Conservation (phyloP, 345 rosid species). For the Dovyalis caffra region DNA sequence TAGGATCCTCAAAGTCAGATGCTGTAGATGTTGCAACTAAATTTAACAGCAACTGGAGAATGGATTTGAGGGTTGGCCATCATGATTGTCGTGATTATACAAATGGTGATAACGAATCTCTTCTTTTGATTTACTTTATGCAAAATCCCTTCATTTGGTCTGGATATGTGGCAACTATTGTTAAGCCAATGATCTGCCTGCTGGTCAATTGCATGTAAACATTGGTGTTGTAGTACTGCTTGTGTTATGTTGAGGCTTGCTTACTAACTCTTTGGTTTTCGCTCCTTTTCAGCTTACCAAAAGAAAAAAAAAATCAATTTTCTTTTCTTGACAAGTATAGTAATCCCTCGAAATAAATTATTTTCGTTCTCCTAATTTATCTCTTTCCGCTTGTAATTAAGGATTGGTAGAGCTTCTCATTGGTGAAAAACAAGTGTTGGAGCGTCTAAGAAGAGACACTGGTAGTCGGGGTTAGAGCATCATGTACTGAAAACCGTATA, state of each 20-base stretch:
- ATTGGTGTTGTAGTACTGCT: too few relatives aligned
- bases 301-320: too few relatives aligned
- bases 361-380: neutral
- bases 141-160: neutral
- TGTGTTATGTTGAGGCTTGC: too few relatives aligned
- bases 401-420: conserved; percentile 78
- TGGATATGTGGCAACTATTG: too few relatives aligned
- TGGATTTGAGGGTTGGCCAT: conserved; percentile 56
- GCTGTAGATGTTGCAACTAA: conserved; percentile 45
- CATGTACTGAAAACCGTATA: neutral
- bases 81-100: conserved; percentile 82
- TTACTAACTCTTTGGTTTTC: too few relatives aligned
- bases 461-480: conserved; percentile 1
- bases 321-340: too few relatives aligned
- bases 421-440: conserved; percentile 53
- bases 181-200: too few relatives aligned
- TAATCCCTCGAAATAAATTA: neutral
- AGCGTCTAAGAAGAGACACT: conserved; percentile 35
- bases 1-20: conserved; percentile 51
- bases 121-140: neutral
- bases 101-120: conserved; percentile 45
- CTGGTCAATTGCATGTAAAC: too few relatives aligned
- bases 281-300: too few relatives aligned
- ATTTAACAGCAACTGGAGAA: conserved; percentile 57
- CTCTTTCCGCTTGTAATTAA: conserved; percentile 20